These are phyloP conservation scores for Ophiostoma ulmi DNA, from an alignment of 2,329 filamentous ascomycete species.

Conservation along the genomic window DNA sequence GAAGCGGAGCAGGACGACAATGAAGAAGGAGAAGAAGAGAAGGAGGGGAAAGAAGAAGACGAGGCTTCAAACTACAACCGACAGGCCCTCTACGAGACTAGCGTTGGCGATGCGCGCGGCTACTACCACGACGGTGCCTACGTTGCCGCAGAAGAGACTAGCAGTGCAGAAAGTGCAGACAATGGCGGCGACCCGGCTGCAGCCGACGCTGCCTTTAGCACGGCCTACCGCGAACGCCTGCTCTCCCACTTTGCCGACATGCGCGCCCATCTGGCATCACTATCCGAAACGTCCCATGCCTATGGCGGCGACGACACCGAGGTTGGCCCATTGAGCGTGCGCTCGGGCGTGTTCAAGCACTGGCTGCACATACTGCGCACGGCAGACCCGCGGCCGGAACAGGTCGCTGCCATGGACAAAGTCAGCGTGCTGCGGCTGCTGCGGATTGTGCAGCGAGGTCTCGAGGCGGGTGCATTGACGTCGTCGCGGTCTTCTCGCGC, in stretches of 20 bases:
- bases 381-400: constrained; percentile 53
- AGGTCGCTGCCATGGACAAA: constrained; percentile 61
- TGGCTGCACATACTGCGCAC: constrained; percentile 51
- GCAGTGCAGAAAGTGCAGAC: constrained; percentile 27
- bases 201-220: constrained; percentile 42
- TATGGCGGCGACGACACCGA: constrained; percentile 48
- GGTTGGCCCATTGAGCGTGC: constrained; percentile 50
- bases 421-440: constrained; percentile 62
- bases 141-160: constrained; percentile 48
- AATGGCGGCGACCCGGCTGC: constrained; percentile 29
- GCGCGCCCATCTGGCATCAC: constrained; percentile 48
- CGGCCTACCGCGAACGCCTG: constrained; percentile 64
- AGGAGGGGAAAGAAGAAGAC: constrained; percentile 30
- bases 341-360: constrained; percentile 44
- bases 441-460: constrained; percentile 59
- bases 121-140: constrained; percentile 78
- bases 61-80: constrained; percentile 33
- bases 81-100: constrained; percentile 45
- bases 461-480: constrained; percentile 45
- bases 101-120: constrained; percentile 52
- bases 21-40: constrained; percentile 24
- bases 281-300: constrained; percentile 34
- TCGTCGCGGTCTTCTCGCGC: constrained; percentile 27
- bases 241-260: constrained; percentile 57
- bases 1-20: too few species aligned